These are phyloP conservation scores for Termitomyces titanicus DNA, from an alignment of 768 basidiomycete genomes.

Conservation along the genomic window DNA sequence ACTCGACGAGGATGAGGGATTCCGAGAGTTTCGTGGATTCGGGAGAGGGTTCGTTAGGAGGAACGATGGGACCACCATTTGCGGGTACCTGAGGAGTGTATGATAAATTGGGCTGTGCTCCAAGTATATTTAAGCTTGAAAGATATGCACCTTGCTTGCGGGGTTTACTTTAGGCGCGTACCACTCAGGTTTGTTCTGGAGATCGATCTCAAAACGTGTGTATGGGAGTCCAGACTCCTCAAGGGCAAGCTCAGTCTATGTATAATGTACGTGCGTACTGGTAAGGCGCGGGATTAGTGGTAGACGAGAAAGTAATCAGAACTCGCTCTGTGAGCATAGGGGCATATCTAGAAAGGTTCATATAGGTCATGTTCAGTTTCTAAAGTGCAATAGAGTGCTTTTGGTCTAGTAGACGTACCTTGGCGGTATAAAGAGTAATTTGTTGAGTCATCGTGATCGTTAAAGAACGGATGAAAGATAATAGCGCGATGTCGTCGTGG, in stretches of 20 bases:
- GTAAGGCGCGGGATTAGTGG: too few species aligned
- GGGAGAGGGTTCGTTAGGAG: constrained; percentile 53
- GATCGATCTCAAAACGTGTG: constrained; percentile 54
- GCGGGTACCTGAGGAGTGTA: constrained; percentile 41
- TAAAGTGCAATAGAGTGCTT: too few species aligned
- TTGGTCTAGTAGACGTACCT: too few species aligned
- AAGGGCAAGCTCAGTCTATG: constrained; percentile 55
- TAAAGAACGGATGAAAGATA: too few species aligned
- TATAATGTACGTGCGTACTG: neutral
- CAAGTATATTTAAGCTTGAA: neutral
- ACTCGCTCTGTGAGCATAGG: constrained; percentile 53
- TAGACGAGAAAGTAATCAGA: too few species aligned
- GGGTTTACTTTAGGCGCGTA: constrained; percentile 64
- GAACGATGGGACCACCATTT: constrained; percentile 53
- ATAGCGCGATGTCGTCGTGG: too few species aligned
- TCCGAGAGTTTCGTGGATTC: constrained; percentile 61
- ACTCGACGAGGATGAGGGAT: constrained; percentile 63
- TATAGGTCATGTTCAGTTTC: neutral
- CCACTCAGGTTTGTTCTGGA: constrained; percentile 67
- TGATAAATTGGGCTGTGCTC: neutral
- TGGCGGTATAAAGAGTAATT: constrained; percentile 12
- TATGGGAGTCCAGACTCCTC: constrained; percentile 48
- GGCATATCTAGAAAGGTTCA: constrained; percentile 50
- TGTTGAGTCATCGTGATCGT: neutral
- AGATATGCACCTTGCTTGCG: constrained; percentile 54